Conservation (phyloP, 768 basidiomycete species). For the Macrolepiota albuminosa region DNA sequence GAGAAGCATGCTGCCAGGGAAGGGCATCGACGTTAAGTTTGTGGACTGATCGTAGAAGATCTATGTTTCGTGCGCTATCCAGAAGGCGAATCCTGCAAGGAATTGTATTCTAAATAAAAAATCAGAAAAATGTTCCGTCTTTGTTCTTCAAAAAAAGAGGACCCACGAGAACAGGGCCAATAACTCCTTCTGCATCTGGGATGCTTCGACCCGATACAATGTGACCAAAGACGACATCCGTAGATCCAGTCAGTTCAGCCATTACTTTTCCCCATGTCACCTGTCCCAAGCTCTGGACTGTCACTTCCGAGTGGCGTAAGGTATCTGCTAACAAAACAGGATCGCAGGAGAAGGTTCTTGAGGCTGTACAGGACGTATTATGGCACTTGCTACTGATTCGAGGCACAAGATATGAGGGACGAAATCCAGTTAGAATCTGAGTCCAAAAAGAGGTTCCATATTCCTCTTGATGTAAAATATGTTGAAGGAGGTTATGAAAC, state of each 20-base stretch:
- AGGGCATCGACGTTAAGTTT: conserved; percentile 31
- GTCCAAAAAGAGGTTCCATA: conserved; percentile 35
- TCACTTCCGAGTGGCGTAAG: conserved; percentile 21
- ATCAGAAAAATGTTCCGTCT: neutral
- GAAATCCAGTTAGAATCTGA: conserved; percentile 20
- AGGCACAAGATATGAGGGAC: conserved; percentile 16
- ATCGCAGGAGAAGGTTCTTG: conserved; percentile 13
- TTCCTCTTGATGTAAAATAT: conserved; percentile 32
- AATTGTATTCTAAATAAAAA: conserved; percentile 34
- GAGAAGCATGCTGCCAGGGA: conserved; percentile 42
- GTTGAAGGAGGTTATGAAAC: conserved; percentile 33
- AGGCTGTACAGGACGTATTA: conserved; percentile 6
- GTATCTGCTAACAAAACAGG: conserved; percentile 10
- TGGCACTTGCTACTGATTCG: neutral
- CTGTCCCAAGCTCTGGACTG: conserved; percentile 32
- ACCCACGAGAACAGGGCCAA: conserved; percentile 43
- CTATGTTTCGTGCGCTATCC: conserved; percentile 21
- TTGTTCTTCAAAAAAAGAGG: neutral
- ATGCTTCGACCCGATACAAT: conserved; percentile 40
- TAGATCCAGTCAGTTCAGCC: conserved; percentile 24
- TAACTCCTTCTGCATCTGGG: conserved; percentile 35
- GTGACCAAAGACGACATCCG: conserved; percentile 42
- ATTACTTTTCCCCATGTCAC: conserved; percentile 24
- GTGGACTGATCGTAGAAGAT: conserved; percentile 33
- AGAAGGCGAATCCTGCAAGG: conserved; percentile 36